Base-by-base conservation (phyloP, 805 yeast species). In the Zygosaccharomyces rouxii region DNA sequence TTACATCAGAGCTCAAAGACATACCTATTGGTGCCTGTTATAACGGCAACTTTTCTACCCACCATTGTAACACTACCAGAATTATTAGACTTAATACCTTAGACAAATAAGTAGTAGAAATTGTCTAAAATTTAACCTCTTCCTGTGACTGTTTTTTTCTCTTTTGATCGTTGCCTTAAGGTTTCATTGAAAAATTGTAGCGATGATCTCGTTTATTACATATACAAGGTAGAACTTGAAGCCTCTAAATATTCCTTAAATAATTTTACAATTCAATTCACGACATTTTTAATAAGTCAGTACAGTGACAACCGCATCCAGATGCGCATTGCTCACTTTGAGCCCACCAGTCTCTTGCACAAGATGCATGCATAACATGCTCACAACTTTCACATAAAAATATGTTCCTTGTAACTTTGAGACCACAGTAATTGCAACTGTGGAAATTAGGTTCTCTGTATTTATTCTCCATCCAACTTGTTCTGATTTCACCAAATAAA, bases 221-320 rank as follows among this genome's bases (percentile, higher is more conserved):
- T 5, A 28, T 19, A 22, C 14, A 29, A 3, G 5, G 13, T 18
- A 38, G 7, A 7, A 23, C 13, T 21, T 5, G 10, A 18, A 41
- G 16, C 19, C 14, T n/a, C 16, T 38, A 21, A 21, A 39, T 21
- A 23, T 13, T 16, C 23, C 29, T 7, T 16, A 39, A 39, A 39
- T n/a, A 13, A 38, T 7, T 38, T 23, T 16, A 35, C 11, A 18
- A 11, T 26, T n/a, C 14, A 29, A 19, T 18, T 41, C 18, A 25
- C 23, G 25, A 44, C 13, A 57, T 45, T 38, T 58, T 65, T 44
- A 57, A 65, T 21, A 51, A 55, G 7, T 69, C 71, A 9, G 79
- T 62, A 67, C 96, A 88, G 4, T 60, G 53, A 58, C 96, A 89
- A 0, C 95, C 95, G 71, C 96, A 89, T 0, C 96, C 96, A 40